Evolutionary conservation across 2,329 filamentous ascomycete genomes (phyloP).

Genomic region (Penicillium italicum): DNA sequence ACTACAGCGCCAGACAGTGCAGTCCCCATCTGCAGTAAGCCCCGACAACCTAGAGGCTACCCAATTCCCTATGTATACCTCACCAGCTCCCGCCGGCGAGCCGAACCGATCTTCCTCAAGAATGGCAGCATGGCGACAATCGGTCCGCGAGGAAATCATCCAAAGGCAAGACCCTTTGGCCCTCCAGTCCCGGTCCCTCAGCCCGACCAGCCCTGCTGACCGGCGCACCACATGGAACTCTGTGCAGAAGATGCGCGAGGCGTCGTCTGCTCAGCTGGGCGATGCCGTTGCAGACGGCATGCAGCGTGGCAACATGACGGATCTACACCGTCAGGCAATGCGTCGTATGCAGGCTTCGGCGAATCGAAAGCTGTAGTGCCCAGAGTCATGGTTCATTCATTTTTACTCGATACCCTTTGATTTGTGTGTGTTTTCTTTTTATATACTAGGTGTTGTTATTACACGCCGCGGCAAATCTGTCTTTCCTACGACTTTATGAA

Average conservation of each 20-base stretch:
- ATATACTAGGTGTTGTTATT: not conserved
- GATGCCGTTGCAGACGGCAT: conserved; percentile 69
- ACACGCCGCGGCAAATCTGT: not conserved
- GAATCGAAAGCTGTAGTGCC: conserved; percentile 36
- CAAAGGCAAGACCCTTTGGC: conserved; percentile 29
- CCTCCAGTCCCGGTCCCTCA: conserved; percentile 23
- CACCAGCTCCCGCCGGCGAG: conserved; percentile 9
- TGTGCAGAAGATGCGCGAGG: conserved; percentile 56
- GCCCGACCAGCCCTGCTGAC: conserved; percentile 49
- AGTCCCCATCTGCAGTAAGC: conserved; percentile 53
- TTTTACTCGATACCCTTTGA: conserved; percentile 14
- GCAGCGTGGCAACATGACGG: conserved; percentile 69
- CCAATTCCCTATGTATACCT: conserved; percentile 4
- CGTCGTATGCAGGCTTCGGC: conserved; percentile 69
- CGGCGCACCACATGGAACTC: conserved; percentile 60
- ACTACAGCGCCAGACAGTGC: conserved; percentile 53
- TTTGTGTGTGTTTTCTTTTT: conserved; percentile 7
- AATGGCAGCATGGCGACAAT: conserved; percentile 65
- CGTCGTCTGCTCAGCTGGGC: conserved; percentile 57
- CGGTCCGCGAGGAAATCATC: conserved; percentile 60
- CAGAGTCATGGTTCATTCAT: not conserved
- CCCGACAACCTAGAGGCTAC: conserved; percentile 10
- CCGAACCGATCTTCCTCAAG: conserved; percentile 47
- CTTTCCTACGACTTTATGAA: conserved; percentile 2
- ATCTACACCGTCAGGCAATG: conserved; percentile 75